Evolutionary conservation across 1,284 basidiomycete genomes (phyloP).

Genomic region (Irpex rosettiformis): DNA sequence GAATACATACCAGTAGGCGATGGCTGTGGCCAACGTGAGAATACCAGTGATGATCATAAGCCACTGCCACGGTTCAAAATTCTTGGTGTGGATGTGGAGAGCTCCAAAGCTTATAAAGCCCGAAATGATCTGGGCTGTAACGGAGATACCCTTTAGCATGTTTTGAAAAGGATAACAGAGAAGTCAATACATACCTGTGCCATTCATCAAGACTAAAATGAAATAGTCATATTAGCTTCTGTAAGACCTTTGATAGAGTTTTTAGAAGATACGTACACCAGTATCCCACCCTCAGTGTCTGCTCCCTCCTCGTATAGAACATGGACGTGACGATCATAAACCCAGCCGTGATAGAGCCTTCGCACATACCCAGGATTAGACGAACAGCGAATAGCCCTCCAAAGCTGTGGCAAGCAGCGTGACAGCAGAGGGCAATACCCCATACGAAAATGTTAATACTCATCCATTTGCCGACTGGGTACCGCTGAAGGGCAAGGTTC

Average conservation of each 20-base stretch:
- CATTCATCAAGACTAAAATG: conserved; percentile 27
- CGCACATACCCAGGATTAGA: conserved; percentile 69
- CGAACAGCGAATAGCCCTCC: conserved; percentile 63
- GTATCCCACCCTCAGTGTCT: conserved; percentile 69
- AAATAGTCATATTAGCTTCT: too few species aligned
- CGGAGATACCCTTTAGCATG: background rate
- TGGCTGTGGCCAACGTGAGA: conserved; percentile 52
- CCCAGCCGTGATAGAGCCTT: conserved; percentile 75
- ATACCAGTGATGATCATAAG: conserved; percentile 72
- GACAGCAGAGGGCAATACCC: conserved; percentile 57
- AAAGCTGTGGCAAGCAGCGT: conserved; percentile 74
- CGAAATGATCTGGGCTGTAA: conserved; percentile 49
- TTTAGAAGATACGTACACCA: conserved; percentile 78
- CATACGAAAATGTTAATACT: conserved; percentile 71
- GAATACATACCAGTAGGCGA: conserved; percentile 50
- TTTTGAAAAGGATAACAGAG: too few species aligned
- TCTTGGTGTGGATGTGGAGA: conserved; percentile 51
- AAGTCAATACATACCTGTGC: conserved; percentile 24
- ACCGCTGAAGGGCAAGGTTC: conserved; percentile 70
- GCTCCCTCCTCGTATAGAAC: conserved; percentile 78
- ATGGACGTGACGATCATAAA: conserved; percentile 76
- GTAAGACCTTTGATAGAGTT: too few species aligned
- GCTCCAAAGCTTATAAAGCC: conserved; percentile 71
- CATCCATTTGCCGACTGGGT: conserved; percentile 77
- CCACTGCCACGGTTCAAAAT: conserved; percentile 71